A percentile compares a stretch with the other conserved stretches of the same genome.
Conservation (phyloP, 768 basidiomycete species). For the Xanthoconium purpureum region DNA sequence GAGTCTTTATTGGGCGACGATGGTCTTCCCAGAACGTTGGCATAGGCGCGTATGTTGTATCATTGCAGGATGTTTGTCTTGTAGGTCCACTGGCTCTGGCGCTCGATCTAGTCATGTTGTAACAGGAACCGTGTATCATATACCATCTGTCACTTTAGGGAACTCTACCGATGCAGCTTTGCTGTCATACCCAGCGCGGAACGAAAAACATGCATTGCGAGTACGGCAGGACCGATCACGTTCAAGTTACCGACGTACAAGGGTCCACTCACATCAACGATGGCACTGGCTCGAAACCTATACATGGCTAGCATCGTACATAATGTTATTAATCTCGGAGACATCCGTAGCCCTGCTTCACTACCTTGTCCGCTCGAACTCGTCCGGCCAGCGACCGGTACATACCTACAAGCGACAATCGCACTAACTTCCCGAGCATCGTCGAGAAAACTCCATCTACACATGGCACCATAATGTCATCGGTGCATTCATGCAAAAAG, state of each 20-base stretch:
- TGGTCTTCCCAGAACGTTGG: slow-evolving; percentile 64
- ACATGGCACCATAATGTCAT: no score
- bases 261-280: no score
- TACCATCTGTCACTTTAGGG: background rate
- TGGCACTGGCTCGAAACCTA: no score
- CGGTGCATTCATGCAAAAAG: background rate
- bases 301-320: no score
- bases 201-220: background rate
- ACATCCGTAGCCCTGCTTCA: no score
- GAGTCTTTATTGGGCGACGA: slow-evolving; percentile 65
- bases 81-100: background rate
- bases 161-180: background rate
- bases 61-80: background rate
- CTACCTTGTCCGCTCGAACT: no score
- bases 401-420: no score
- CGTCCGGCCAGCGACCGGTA: no score
- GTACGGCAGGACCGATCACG: background rate
- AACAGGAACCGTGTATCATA: slow-evolving; percentile 1
- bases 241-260: no score
- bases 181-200: background rate
- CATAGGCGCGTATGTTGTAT: slow-evolving; percentile 20
- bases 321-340: no score
- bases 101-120: background rate
- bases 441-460: no score
- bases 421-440: no score